Percentiles rank a stretch among this genome's conserved stretches.
These are phyloP conservation scores for Aspergillus nomiae DNA, from an alignment of 2,329 filamentous ascomycete genomes.

Conservation along the genomic window DNA sequence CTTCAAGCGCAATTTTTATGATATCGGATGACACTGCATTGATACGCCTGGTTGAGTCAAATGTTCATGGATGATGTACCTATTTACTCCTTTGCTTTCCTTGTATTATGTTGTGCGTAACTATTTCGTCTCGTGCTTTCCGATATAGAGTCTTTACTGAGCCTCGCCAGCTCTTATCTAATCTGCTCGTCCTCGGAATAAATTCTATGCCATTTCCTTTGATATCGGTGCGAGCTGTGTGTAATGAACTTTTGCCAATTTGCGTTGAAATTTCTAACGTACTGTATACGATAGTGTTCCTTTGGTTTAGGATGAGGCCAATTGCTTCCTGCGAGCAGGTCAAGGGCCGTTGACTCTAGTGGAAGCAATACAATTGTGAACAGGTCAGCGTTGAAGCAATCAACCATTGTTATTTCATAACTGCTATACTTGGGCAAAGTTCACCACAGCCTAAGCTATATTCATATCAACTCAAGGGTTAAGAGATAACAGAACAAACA, in stretches of 20 bases:
- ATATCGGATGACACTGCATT: conserved; percentile 13
- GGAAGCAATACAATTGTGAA: neutral
- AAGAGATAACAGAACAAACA: neutral
- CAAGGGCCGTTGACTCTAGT: neutral
- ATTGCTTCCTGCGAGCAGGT: no score
- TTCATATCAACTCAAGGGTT: neutral
- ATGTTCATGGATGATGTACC: conserved; percentile 1
- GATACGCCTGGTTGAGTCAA: conserved; percentile 14
- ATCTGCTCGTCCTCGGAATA: no score
- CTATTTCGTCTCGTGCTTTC: neutral
- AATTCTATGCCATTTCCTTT: no score
- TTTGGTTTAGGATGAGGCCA: no score
- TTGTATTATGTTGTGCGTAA: conserved; percentile 22
- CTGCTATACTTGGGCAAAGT: neutral
- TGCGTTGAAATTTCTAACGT: no score
- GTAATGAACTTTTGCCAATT: no score
- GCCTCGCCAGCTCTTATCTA: neutral
- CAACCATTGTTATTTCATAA: neutral
- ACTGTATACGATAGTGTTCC: no score
- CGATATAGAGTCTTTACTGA: neutral
- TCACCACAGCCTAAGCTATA: neutral
- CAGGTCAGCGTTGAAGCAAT: neutral
- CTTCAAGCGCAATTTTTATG: neutral
- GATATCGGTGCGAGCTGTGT: no score
- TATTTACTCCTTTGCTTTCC: neutral